Evolutionary conservation across 1,284 basidiomycete genomes (phyloP).

Genomic region (Heterobasidion annosum): DNA sequence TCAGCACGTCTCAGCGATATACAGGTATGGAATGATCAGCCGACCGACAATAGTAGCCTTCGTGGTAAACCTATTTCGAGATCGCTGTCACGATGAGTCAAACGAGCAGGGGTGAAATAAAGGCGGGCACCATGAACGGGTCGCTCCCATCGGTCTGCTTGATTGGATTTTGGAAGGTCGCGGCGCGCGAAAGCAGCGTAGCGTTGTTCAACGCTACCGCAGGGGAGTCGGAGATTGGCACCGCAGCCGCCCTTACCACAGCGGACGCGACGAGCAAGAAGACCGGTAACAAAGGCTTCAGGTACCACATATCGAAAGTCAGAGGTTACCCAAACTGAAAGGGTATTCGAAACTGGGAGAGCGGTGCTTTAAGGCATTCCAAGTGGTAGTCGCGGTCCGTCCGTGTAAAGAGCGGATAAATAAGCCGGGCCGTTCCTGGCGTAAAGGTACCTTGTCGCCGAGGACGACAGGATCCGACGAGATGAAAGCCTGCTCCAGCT

Average conservation of each 20-base stretch:
- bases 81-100: background rate
- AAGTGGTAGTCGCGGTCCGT: background rate
- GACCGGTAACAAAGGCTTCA: too few species aligned
- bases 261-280: too few species aligned
- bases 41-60: background rate
- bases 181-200: constrained; percentile 1
- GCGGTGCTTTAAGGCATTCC: background rate
- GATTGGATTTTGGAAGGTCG: background rate
- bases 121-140: background rate
- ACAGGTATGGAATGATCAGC: background rate
- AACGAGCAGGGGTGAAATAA: too few species aligned
- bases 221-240: too few species aligned
- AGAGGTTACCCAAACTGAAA: too few species aligned
- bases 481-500: too few species aligned
- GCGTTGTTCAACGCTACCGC: background rate
- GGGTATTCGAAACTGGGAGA: too few species aligned
- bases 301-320: too few species aligned
- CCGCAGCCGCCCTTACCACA: too few species aligned
- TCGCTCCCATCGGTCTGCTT: background rate
- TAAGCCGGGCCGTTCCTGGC: background rate
- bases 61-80: background rate
- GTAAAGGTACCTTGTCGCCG: background rate
- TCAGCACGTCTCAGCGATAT: background rate
- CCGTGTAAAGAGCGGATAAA: background rate
- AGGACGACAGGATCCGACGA: background rate